phyloP scores from a whole-genome alignment of 2,329 filamentous ascomycete species.

The Xylariales sp. region DNA sequence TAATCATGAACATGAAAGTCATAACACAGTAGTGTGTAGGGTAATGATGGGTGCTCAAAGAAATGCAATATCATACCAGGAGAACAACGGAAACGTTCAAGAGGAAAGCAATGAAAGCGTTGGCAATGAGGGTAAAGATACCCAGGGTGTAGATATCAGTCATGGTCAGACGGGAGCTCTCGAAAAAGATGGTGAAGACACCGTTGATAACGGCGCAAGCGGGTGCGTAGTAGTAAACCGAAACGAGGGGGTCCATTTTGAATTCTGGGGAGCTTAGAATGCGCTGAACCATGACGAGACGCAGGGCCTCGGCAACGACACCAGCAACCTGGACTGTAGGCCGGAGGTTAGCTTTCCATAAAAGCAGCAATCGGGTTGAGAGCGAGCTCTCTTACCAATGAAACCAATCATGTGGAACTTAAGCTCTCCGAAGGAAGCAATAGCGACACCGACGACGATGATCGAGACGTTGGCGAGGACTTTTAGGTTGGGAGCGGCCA shows the following conservation, averaged over 20 bases:
- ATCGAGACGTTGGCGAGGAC: conserved; percentile 46
- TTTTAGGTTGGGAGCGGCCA: conserved; percentile 42
- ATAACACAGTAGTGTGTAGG: too few species aligned
- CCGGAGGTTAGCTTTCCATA: too few species aligned
- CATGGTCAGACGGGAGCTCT: conserved; percentile 62
- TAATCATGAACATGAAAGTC: neutral
- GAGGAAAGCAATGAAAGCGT: conserved; percentile 73
- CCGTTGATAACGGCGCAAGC: conserved; percentile 81
- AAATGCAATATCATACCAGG: conserved; percentile 55
- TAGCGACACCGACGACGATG: conserved; percentile 48
- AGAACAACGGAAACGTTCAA: conserved; percentile 83
- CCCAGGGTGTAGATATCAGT: conserved; percentile 64
- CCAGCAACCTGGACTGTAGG: conserved; percentile 64
- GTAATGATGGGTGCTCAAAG: too few species aligned
- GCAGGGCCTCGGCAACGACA: conserved; percentile 75
- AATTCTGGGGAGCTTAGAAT: conserved; percentile 72
- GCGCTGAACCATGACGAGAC: conserved; percentile 82
- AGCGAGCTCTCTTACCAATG: conserved; percentile 25
- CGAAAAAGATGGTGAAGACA: conserved; percentile 63
- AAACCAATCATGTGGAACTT: conserved; percentile 64
- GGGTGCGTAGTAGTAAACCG: conserved; percentile 85
- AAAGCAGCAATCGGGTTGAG: too few species aligned
- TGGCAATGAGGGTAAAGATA: conserved; percentile 60
- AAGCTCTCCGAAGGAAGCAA: conserved; percentile 61
- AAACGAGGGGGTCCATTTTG: conserved; percentile 88